A percentile compares a stretch with the other conserved stretches of the same genome.
Conservation (phyloP, 495 filamentous ascomycete species). For the Hypoxylon perforatum region DNA sequence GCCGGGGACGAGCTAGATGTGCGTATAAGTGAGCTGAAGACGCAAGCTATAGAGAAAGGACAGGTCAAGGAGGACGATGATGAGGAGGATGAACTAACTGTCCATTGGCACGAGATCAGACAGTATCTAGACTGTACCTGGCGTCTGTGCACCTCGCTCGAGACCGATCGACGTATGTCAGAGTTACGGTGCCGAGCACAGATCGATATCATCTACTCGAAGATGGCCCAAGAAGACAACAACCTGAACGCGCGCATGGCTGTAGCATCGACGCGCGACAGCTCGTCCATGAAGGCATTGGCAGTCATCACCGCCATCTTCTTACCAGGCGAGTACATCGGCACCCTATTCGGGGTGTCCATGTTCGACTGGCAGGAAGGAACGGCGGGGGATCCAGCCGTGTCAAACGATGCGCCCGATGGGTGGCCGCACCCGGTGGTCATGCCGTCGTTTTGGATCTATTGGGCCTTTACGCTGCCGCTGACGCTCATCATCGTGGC, state of each 20-base stretch:
- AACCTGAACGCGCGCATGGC: conserved; percentile 51
- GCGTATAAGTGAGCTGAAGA: conserved; percentile 34
- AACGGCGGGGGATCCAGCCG: conserved; percentile 41
- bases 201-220: conserved; percentile 52
- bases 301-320: conserved; percentile 51
- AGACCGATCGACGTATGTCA: conserved; percentile 49
- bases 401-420: conserved; percentile 26
- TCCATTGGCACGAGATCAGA: conserved; percentile 50
- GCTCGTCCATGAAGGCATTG: conserved; percentile 50
- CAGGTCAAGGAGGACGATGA: conserved; percentile 32
- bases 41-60: conserved; percentile 17
- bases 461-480: conserved; percentile 48
- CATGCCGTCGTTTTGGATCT: conserved; percentile 50
- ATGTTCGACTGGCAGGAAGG: conserved; percentile 48
- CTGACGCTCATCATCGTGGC: conserved; percentile 46
- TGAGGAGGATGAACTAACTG: conserved; percentile 37
- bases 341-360: conserved; percentile 48
- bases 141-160: conserved; percentile 50
- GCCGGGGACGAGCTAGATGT: conserved; percentile 46
- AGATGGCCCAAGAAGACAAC: conserved; percentile 51
- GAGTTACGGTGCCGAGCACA: conserved; percentile 49
- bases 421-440: conserved; percentile 38
- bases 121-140: conserved; percentile 49
- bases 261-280: conserved; percentile 49
- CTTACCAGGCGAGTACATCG: conserved; percentile 50